Evolutionary conservation across 345 rosid species (phyloP), one percentile per base, ranked within the genome.

Genomic region (Eucalyptus fibrosa): DNA sequence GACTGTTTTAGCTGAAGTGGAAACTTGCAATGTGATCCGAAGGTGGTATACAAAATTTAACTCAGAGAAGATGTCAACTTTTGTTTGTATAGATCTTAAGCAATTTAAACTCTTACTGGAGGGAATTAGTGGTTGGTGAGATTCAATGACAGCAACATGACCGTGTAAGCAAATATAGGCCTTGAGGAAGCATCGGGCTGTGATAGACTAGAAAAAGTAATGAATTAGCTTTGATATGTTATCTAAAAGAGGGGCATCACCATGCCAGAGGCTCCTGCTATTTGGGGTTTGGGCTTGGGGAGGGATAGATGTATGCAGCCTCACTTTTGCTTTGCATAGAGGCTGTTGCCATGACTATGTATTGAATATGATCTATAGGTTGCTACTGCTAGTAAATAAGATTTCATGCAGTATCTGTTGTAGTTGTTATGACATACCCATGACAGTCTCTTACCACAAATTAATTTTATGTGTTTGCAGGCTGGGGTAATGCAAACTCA

Each of bases 401-500:
- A 72, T 37, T 72, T 23, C 83, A 19, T 72, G 83, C 83, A 10
- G 83, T 37, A 19, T 72, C 28, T 69, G 28, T 40, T 1, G 56
- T n/a, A 18, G 62, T 51, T n/a, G 26, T 56, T 50, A 51, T 19
- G 24, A 18, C 40, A 51, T 50, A 19, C 45, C 83, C 83, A 37
- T 19, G 83, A 37, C 15, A 21, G 83, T 72, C 45, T 72, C 83
- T 88, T n/a, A 89, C 37, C 62, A 67, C 77, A 86, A n/a, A 23
- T 37, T 86, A 17, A 47, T 44, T 19, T 59, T n/a, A 17, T 47
- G 83, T 90, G 89, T 37, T 37, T 91, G 93, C 94, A 95, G 97
- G 32, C 59, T 8, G 97, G 96, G 87, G 94, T 96, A 92, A 96
- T 96, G 97, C 95, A 94, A 89, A 95, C 97, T 28, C 97, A 96